Evolutionary conservation across 2,329 filamentous ascomycete species (phyloP).

Genomic region (Penicillium vulpinum): DNA sequence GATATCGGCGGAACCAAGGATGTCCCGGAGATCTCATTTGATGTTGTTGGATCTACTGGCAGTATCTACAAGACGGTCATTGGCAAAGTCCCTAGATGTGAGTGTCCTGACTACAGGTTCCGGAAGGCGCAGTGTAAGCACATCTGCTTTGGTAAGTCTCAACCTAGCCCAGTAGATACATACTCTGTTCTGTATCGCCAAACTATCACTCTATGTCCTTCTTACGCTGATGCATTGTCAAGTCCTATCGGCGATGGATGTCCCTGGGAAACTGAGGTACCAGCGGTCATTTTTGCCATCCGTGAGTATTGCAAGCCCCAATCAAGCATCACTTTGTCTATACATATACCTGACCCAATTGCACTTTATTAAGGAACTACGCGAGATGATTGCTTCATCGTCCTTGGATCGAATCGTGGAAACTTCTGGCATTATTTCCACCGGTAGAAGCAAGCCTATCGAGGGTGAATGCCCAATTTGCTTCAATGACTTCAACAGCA

Average conservation of each 20-base stretch:
- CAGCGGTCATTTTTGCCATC: not conserved
- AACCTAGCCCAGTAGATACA: not conserved
- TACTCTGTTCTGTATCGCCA: no score
- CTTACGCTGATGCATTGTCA: not conserved
- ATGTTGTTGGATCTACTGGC: slow-evolving; percentile 61
- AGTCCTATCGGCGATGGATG: not conserved
- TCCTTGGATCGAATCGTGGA: slow-evolving; percentile 50
- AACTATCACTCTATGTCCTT: not conserved
- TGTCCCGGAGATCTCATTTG: slow-evolving; percentile 52
- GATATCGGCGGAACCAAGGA: slow-evolving; percentile 46
- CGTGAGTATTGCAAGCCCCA: not conserved
- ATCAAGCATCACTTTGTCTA: not conserved
- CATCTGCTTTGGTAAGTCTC: slow-evolving; percentile 54
- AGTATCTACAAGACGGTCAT: slow-evolving; percentile 63
- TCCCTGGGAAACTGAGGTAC: not conserved
- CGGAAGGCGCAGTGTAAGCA: slow-evolving; percentile 64
- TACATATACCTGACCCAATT: not conserved
- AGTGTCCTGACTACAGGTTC: slow-evolving; percentile 52
- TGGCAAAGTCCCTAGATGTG: slow-evolving; percentile 53
- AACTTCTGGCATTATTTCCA: no score
- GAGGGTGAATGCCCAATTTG: slow-evolving; percentile 66
- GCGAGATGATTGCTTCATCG: slow-evolving; percentile 56
- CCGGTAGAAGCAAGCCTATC: slow-evolving; percentile 55
- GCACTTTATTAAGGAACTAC: slow-evolving; percentile 48
- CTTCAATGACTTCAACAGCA: slow-evolving; percentile 55